Conservation (phyloP, 2,329 filamentous ascomycete species). For the Akanthomyces muscarius region DNA sequence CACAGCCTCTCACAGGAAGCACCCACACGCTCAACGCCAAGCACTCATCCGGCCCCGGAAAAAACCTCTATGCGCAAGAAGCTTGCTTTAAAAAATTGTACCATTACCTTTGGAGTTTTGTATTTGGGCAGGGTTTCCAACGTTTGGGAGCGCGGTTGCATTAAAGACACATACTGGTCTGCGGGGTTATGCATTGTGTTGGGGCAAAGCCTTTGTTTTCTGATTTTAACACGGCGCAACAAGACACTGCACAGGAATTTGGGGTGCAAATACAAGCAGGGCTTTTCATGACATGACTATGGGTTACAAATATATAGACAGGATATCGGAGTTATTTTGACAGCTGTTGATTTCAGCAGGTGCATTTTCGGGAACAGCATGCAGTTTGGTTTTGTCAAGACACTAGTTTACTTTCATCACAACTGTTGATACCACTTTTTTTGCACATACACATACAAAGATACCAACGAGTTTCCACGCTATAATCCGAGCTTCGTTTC, state of each 20-base stretch:
- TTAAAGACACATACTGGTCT: background rate
- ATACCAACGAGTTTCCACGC: background rate
- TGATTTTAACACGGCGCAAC: conserved; percentile 10
- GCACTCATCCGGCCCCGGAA: background rate
- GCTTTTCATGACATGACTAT: conserved; percentile 6
- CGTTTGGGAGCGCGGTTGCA: background rate
- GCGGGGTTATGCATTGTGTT: background rate
- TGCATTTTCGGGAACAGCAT: conserved; percentile 9
- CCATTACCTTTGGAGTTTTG: conserved; percentile 4
- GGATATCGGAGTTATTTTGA: conserved; percentile 6
- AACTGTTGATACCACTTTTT: background rate
- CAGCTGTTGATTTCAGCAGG: background rate
- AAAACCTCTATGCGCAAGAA: conserved; percentile 4
- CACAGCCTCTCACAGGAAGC: background rate
- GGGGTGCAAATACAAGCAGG: background rate
- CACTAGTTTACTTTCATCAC: background rate
- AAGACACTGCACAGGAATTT: background rate
- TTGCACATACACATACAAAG: background rate
- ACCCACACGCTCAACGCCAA: conserved; percentile 1
- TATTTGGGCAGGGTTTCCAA: background rate
- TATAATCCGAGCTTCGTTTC: too few relatives aligned
- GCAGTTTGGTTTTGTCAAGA: background rate
- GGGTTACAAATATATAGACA: conserved; percentile 10
- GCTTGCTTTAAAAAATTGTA: background rate
- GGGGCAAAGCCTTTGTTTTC: background rate